Base-by-base conservation (phyloP, 352 stramenopile species). In the Globisporangium cederbergense region DNA sequence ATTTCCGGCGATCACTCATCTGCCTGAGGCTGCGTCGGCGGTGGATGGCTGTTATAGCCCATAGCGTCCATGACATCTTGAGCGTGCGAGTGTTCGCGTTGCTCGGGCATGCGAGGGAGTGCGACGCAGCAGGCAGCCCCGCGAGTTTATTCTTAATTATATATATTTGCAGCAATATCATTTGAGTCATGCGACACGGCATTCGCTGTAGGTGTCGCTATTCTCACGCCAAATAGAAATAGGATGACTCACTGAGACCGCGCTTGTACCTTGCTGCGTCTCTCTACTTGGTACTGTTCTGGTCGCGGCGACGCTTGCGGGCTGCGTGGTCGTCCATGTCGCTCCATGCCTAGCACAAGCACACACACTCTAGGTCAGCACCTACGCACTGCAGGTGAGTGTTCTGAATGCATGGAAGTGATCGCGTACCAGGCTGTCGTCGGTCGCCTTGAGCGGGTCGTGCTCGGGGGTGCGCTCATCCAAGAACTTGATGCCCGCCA, bases 401-500 rank as follows among this genome's bases (percentile, higher is more conserved):
- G 22, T 47, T 16, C 14, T 22, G 11, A 20, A 36, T 38, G 36
- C n/a, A 58, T 46, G 4, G 57, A 25, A 45, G 32, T 7, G 34
- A 36, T 73, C 71, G 34, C 36, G 59, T 58, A 91, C 82, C 70
- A 88, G 62, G 53, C 50, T 61, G 58, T 89, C 81, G 36, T 74
- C 62, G 25, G 70, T 69, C 20, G 66, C 61, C 30, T 73, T 72
- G 47, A 70, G 68, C 47, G 71, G 63, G 54, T 86, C 71, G 18
- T 45, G 55, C 50, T 79, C 71, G 5, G 79, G 80, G 68, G 74
- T 84, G 60, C 86, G 77, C 43, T 81, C 72, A 62, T 92, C 81
- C 68, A 92, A 67, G 64, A 81, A 90, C 65, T 88, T 86, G 71
- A 90, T 90, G 16, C 79, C 79, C 25, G 68, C 67, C 13, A 83